Conservation (phyloP, 345 rosid species). For the Nasturtium officinale region DNA sequence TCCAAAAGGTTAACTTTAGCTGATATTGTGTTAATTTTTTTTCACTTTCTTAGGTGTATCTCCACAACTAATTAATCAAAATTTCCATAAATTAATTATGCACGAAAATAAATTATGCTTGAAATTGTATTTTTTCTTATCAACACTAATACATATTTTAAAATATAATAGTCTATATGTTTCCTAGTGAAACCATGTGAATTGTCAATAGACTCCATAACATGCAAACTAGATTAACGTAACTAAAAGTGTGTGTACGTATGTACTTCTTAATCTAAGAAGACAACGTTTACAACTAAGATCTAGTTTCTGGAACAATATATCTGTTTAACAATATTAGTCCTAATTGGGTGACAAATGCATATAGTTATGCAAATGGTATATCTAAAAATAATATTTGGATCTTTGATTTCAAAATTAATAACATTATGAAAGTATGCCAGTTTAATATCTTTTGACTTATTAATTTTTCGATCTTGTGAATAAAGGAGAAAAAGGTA, state of each 20-base stretch:
- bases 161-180: neutral
- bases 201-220: neutral
- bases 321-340: slow-evolving; percentile 1
- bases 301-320: slow-evolving; percentile 1
- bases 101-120: neutral
- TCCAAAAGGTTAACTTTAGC: slow-evolving; percentile 36
- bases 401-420: neutral
- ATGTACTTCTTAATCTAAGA: neutral
- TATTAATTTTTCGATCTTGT: slow-evolving; percentile 33
- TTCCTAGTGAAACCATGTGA: neutral
- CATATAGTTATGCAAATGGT: neutral
- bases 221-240: neutral
- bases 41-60: slow-evolving; percentile 6
- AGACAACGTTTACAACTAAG: slow-evolving; percentile 4
- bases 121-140: neutral
- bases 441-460: slow-evolving; percentile 38
- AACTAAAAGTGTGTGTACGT: slow-evolving; percentile 4
- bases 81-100: slow-evolving; percentile 1
- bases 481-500: slow-evolving; percentile 26
- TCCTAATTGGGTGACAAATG: neutral
- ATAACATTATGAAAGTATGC: slow-evolving; percentile 12
- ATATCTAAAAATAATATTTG: neutral
- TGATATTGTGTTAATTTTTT: slow-evolving; percentile 21
- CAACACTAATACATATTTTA: neutral
- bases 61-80: neutral